Conservation (phyloP, 192 early-diverging fungal species). For the Podochytrium sp. region DNA sequence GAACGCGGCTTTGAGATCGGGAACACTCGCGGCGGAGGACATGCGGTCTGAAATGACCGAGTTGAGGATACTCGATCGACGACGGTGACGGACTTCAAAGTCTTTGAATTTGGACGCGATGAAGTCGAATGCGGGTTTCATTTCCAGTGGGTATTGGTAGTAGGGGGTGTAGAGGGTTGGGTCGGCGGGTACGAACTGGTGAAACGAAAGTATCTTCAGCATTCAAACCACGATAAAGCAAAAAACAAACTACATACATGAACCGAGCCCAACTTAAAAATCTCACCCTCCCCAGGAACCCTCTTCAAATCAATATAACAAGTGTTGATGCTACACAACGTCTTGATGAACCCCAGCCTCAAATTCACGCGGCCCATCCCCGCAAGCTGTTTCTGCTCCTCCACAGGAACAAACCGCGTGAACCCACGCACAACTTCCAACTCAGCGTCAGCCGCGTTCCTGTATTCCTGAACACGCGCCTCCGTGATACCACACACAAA, state of each 20-base stretch:
- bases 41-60: conserved; percentile 13
- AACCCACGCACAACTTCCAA: conserved; percentile 34
- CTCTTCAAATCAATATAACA: conserved; percentile 37
- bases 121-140: conserved; percentile 15
- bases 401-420: conserved; percentile 28
- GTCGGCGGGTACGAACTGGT: conserved; percentile 37
- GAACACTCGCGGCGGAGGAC: conserved; percentile 18
- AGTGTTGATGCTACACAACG: conserved; percentile 26
- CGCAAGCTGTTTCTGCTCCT: conserved; percentile 32
- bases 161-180: conserved; percentile 21
- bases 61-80: conserved; percentile 22
- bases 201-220: too few species aligned
- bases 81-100: conserved; percentile 36
- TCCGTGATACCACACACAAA: conserved; percentile 32
- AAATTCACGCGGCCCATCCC: conserved; percentile 30
- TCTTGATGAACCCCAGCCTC: conserved; percentile 31
- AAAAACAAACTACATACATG: conserved; percentile 25
- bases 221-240: background rate
- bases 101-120: conserved; percentile 18
- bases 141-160: conserved; percentile 25
- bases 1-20: conserved; percentile 16
- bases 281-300: conserved; percentile 32
- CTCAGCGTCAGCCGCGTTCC: conserved; percentile 21
- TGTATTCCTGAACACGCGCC: background rate
- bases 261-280: conserved; percentile 31